Evolutionary conservation across 23 red algal genomes (phyloP), one percentile per base, ranked within the genome.

Genomic region (Gracilaria gracilis): DNA sequence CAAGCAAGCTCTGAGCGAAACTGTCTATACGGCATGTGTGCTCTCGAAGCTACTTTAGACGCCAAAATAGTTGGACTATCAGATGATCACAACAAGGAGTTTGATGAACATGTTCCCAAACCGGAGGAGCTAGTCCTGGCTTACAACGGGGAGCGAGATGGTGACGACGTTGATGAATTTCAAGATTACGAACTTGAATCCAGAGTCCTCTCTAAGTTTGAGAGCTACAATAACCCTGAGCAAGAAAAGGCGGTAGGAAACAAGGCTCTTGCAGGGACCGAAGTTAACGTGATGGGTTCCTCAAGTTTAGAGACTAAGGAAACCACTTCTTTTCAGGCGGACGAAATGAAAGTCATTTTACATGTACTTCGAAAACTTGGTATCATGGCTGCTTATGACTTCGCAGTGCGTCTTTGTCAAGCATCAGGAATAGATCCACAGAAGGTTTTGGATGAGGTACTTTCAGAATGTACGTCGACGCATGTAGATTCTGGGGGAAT

Each of bases 21-120:
- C 21, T 92, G 89, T 33, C 34, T 75, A 46, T 37, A 47, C 31
- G 79, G 55, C n/a, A 84, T 92, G 25, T 36, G 54, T 17, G 48
- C 80, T 24, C 48, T 92, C 5, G 79, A 92, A 65, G 80, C 66
- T 61, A 92, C 78, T n/a, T 39, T 92, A 25, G 89, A 92, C 57
- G 89, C 89, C 23, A 84, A 59, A 3, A 78, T 92, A n/a, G 89
- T 92, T 24, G 78, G 67, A 15, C 36, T 92, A 3, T 76, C 89
- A 15, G 61, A 58, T 24, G 79, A 82, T 23, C 31, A 59, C 35
- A 25, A 75, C 24, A 35, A 50, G 37, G 89, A 92, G 65, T 64
- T 92, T 47, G 64, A 92, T 55, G 67, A 76, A 57, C 55, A 72
- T 40, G 89, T 92, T 14, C 89, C 89, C 21, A 83, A 83, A 64